Evolutionary conservation across 768 basidiomycete genomes (phyloP).

Genomic region (Dendrothele bispora): DNA sequence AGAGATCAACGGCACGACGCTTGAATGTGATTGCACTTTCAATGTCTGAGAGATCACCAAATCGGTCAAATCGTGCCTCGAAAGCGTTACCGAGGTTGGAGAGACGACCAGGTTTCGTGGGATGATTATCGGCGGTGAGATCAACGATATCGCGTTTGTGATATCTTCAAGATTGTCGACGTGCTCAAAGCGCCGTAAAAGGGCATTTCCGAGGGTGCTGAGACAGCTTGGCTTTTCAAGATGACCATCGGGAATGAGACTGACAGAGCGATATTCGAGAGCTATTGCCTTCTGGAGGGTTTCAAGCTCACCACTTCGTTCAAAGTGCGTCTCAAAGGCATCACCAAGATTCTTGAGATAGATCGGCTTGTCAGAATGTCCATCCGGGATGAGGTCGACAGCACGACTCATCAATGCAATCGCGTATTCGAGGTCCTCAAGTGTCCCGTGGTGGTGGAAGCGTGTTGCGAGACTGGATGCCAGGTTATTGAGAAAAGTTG

Average conservation of each 20-base stretch:
- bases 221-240: slow-evolving; percentile 3
- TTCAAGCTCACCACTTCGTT: slow-evolving; percentile 4
- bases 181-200: slow-evolving; percentile 10
- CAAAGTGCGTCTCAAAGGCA: slow-evolving; percentile 6
- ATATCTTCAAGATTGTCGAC: slow-evolving; percentile 9
- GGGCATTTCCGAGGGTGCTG: slow-evolving; percentile 8
- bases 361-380: slow-evolving; percentile 1
- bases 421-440: slow-evolving; percentile 1
- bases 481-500: slow-evolving; percentile 7
- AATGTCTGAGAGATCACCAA: slow-evolving; percentile 9
- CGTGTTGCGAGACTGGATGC: slow-evolving; percentile 3
- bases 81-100: slow-evolving; percentile 2
- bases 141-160: slow-evolving; percentile 6
- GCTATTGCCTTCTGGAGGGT: slow-evolving; percentile 11
- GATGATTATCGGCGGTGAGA: slow-evolving; percentile 8
- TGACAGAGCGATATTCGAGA: slow-evolving; percentile 1
- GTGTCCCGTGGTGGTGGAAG: slow-evolving; percentile 6
- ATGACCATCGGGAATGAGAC: slow-evolving; percentile 5
- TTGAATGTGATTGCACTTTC: neutral
- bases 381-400: slow-evolving; percentile 10
- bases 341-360: slow-evolving; percentile 11
- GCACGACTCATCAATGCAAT: neutral
- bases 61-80: slow-evolving; percentile 7
- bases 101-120: neutral
- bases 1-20: neutral